Conservation (phyloP, 1,284 basidiomycete species). For the Apiotrichum gracile region DNA sequence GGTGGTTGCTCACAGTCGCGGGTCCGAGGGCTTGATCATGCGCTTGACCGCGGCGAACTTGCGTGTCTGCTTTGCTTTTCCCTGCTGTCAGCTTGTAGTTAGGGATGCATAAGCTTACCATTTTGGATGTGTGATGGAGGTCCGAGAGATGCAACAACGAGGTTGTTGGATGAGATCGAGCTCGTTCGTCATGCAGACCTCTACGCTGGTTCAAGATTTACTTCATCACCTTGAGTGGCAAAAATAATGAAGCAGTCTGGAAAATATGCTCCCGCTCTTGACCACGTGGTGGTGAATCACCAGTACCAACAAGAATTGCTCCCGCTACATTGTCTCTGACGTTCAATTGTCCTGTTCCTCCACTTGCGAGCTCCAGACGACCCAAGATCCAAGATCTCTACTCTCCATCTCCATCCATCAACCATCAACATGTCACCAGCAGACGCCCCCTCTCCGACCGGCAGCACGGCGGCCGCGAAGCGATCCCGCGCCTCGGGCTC, state of each 20-base stretch:
- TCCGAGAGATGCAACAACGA: background rate
- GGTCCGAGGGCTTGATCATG: constrained; percentile 90
- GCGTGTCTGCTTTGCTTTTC: constrained; percentile 88
- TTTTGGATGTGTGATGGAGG: background rate
- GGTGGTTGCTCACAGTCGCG: constrained; percentile 65
- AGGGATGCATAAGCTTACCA: background rate
- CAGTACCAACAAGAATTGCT: background rate
- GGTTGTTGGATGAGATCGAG: background rate
- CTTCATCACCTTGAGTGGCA: constrained; percentile 10
- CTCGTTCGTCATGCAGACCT: background rate
- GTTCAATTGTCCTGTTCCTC: constrained; percentile 4
- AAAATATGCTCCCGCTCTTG: background rate
- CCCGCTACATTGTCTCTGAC: no score
- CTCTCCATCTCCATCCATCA: background rate
- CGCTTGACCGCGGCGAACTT: constrained; percentile 95
- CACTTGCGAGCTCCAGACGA: constrained; percentile 9
- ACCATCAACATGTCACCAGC: constrained; percentile 9
- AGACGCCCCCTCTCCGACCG: constrained; percentile 18
- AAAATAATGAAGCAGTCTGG: background rate
- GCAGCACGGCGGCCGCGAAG: constrained; percentile 18
- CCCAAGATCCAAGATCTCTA: background rate
- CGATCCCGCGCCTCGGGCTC: constrained; percentile 4
- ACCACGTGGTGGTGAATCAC: background rate
- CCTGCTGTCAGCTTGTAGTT: constrained; percentile 51
- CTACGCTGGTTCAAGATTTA: constrained; percentile 7